phyloP scores from a whole-genome alignment of 768 basidiomycete species.

The Auriculariales sp. region DNA sequence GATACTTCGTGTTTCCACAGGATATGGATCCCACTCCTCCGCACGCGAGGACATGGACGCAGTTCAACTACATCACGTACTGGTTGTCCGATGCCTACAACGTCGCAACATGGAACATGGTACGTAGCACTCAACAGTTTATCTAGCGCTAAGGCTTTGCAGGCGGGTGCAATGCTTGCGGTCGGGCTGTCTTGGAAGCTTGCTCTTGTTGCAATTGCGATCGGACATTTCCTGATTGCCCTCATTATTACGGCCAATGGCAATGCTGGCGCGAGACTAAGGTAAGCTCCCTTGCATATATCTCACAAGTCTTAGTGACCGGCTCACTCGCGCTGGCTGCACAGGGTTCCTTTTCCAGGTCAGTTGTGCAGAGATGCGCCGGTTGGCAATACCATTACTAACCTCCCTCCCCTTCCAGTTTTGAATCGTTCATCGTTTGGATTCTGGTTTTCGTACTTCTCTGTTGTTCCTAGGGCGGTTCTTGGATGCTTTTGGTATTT shows the following conservation, averaged over 20 bases:
- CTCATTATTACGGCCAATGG: conserved; percentile 67
- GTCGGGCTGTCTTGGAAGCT: conserved; percentile 54
- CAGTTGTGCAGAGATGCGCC: no score
- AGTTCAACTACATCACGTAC: conserved; percentile 51
- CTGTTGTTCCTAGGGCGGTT: conserved; percentile 59
- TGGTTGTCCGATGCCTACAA: conserved; percentile 23
- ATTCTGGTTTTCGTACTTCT: conserved; percentile 83
- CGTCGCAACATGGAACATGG: neutral
- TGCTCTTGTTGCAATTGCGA: conserved; percentile 43
- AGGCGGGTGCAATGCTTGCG: conserved; percentile 63
- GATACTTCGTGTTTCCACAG: no score
- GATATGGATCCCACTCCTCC: conserved; percentile 54
- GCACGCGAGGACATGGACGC: conserved; percentile 47
- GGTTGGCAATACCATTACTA: neutral
- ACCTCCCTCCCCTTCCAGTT: conserved; percentile 58
- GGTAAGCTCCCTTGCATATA: no score
- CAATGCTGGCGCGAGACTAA: conserved; percentile 55
- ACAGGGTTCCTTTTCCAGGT: no score
- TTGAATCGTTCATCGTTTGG: conserved; percentile 80
- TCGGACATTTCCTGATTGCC: conserved; percentile 60
- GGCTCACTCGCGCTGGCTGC: no score
- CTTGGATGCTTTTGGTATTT: conserved; percentile 77
- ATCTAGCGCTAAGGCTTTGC: conserved; percentile 10
- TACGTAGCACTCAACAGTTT: conserved; percentile 12
- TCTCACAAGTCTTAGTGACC: no score